Evolutionary conservation across 441 rosid species (phyloP).

Genomic region (Croton laevigatus): DNA sequence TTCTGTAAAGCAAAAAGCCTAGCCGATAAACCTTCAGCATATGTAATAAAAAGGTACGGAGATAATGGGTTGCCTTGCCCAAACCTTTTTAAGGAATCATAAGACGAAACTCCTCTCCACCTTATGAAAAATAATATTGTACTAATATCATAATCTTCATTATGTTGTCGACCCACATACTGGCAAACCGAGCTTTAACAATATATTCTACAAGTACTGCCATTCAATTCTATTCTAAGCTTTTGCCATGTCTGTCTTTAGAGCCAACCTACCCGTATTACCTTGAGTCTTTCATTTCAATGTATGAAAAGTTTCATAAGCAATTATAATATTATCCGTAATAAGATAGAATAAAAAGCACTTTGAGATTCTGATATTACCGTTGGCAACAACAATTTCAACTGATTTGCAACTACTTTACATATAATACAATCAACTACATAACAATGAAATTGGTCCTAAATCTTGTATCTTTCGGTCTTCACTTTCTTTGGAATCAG

Average conservation of each 20-base stretch:
- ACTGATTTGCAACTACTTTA: neutral
- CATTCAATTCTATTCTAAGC: neutral
- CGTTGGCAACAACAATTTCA: neutral
- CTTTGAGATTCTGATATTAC: neutral
- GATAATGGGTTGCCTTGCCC: neutral
- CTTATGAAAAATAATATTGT: too few species aligned
- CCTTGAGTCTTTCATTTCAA: neutral
- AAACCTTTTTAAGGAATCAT: neutral
- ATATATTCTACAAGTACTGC: neutral
- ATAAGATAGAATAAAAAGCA: neutral
- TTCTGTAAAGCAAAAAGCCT: neutral
- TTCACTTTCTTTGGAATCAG: neutral
- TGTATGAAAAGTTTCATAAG: neutral
- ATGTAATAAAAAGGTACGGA: neutral
- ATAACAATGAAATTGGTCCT: neutral
- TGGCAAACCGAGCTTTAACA: neutral
- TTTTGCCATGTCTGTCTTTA: too few species aligned
- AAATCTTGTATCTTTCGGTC: too few species aligned
- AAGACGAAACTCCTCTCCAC: neutral
- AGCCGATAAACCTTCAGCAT: neutral
- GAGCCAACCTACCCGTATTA: neutral
- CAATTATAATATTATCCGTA: neutral
- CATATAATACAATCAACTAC: neutral
- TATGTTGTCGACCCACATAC: neutral
- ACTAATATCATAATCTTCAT: neutral